These are phyloP conservation scores for Nicotiana rustica DNA, from an alignment of 305 asterid species.

Conservation along the genomic window DNA sequence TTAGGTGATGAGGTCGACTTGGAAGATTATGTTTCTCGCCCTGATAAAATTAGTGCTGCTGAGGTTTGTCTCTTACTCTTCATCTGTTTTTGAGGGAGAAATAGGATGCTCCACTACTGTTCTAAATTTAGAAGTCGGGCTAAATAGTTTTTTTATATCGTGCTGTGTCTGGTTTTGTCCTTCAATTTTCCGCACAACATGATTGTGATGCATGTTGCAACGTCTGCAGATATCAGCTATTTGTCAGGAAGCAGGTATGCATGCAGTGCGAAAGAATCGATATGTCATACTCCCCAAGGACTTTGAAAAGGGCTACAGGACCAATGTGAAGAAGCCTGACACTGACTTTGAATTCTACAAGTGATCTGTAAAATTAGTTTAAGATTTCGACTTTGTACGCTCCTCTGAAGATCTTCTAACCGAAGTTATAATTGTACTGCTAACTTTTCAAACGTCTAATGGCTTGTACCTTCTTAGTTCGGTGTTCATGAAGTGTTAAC, in stretches of 20 bases:
- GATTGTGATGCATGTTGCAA: slow-evolving; percentile 19
- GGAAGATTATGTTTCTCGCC: slow-evolving; percentile 91
- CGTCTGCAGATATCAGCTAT: slow-evolving; percentile 76
- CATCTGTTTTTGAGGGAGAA: background rate
- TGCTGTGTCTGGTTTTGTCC: background rate
- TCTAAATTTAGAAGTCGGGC: background rate
- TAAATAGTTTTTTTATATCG: background rate
- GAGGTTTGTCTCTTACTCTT: slow-evolving; percentile 60
- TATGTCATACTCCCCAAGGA: slow-evolving; percentile 94
- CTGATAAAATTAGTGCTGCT: slow-evolving; percentile 90
- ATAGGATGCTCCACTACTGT: slow-evolving; percentile 5
- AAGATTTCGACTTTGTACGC: slow-evolving; percentile 3
- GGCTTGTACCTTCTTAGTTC: background rate
- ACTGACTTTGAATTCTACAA: slow-evolving; percentile 93
- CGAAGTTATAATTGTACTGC: background rate
- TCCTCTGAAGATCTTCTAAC: background rate
- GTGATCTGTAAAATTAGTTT: slow-evolving; percentile 44
- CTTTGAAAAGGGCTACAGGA: slow-evolving; percentile 91
- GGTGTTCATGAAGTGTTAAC: background rate
- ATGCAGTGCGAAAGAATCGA: slow-evolving; percentile 91
- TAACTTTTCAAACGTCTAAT: slow-evolving; percentile 15
- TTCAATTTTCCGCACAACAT: background rate
- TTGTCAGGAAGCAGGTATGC: slow-evolving; percentile 99
- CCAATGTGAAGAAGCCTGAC: slow-evolving; percentile 98
- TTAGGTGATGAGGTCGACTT: slow-evolving; percentile 85